Evolutionary conservation across 257 asterid species (phyloP), one percentile per base, ranked within the genome.

Genomic region (Handroanthus guayacan): DNA sequence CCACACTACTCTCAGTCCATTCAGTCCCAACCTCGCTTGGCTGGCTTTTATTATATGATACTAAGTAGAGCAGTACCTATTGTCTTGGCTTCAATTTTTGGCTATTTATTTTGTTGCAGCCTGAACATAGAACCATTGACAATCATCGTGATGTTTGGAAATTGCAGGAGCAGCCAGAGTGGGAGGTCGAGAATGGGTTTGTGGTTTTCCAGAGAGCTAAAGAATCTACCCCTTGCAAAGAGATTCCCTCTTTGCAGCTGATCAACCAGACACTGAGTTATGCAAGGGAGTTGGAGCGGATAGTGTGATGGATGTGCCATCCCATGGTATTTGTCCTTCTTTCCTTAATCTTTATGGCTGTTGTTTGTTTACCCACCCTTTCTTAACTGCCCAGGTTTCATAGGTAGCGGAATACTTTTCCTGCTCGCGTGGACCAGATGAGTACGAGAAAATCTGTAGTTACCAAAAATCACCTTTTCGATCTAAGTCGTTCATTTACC

Each of bases 181-280:
- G 97, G 98, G 98, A 92, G 86, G 83, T 94, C 31, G 83, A 88
- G 72, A 78, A 82, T 3, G 96, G 90, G 6, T 71, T 69, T 45
- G 89, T 94, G 67, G 79, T 82, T 44, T 92, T 94, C 87, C 97
- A 90, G 73, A 81, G 80, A 75, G 94, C 95, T 0, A 92, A 92
- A 79, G 98, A 92, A 71, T 84, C 94, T 13, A 76, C 81, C 0
- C 91, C 97, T 20, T 94, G 96, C 89, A 94, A 89, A 91, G 97
- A 94, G 93, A 94, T 94, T 17, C 98, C 98, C 0, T 94, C 98
- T 12, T 78, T 92, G 86, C 97, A 92, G 83, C 88, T 94, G 74
- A 94, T 94, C 84, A 94, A 91, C 82, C 97, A 94, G 83, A 94
- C 97, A 13, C 97, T 94, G 75, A 85, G 97, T 71, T 94, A 92